Percentiles rank a stretch among this genome's conserved stretches.
Conservation (phyloP, 2,329 filamentous ascomycete species). For the Apiospora sp. region DNA sequence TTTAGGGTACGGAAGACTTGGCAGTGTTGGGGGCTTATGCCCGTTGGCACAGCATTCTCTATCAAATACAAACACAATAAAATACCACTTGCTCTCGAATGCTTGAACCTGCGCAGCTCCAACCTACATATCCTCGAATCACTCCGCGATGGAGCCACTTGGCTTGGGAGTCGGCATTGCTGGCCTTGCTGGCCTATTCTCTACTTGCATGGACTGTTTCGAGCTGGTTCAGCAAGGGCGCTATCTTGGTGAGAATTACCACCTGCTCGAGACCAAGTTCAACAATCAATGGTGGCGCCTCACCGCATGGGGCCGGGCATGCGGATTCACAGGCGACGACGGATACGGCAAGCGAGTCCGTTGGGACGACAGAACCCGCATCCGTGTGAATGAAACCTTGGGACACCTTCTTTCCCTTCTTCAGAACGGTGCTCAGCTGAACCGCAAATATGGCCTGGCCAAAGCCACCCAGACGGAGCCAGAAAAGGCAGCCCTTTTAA, state of each 20-base stretch:
- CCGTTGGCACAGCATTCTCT: background rate
- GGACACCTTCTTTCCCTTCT: background rate
- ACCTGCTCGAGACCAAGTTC: constrained; percentile 25
- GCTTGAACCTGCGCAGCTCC: too few relatives aligned
- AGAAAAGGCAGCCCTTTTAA: background rate
- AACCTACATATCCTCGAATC: too few relatives aligned
- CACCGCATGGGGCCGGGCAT: constrained; percentile 20
- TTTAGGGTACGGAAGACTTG: too few relatives aligned
- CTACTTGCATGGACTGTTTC: constrained; percentile 27
- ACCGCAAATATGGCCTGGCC: background rate
- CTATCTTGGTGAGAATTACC: constrained; percentile 18
- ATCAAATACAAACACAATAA: background rate
- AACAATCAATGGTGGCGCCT: constrained; percentile 23
- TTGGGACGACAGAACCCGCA: background rate
- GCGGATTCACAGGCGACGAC: background rate
- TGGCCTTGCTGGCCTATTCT: constrained; percentile 18
- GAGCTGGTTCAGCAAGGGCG: constrained; percentile 23
- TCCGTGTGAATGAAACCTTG: background rate
- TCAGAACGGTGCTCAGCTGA: background rate
- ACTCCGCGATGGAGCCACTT: background rate
- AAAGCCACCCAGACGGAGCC: background rate
- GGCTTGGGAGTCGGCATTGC: background rate
- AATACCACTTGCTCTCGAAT: background rate
- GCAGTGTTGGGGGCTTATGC: background rate
- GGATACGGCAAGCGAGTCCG: background rate